Evolutionary conservation across 1,284 basidiomycete genomes (phyloP), one percentile per base, ranked within the genome.

Genomic region (Ganoderma leucocontextum): DNA sequence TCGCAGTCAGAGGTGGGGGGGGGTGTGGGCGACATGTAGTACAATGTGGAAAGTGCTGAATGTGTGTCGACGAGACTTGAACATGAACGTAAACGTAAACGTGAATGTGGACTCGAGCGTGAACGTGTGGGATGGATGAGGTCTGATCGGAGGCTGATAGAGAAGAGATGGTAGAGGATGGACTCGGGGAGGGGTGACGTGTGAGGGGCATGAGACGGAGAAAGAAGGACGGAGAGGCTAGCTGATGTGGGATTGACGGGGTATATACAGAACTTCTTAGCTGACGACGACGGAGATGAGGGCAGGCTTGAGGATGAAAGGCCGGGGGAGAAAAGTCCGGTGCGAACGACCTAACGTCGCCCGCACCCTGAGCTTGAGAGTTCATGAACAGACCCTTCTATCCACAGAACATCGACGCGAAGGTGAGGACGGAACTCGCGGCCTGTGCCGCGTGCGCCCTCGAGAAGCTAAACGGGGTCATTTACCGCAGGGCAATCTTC

Each of bases 401-500:
- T 57, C 29, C 49, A 35, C 22, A 47, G 47, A 29, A 61, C 60
- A 36, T 22, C 47, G 55, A 60, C 29, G 38, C 0, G 19, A 62
- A 35, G 44, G 22, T 3, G 15, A 6, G 9, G 62, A 42, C 55
- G 38, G 60, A 1, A 22, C 41, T 19, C 41, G 44, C 64, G 70
- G 25, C 71, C 71, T 72, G 63, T 47, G 52, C 62, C 71, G 64
- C 68, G 53, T 10, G 22, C 22, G 22, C 7, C 33, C 53, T 62
- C 62, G 10, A 35, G 10, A n/a, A 9, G 42, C 36, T 15, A 12
- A 25, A 9, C 12, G 10, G 7, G 17, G 41, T 29, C 7, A 36
- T 19, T 22, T 68, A 75, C 55, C 73, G 75, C 41, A 75, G 53
- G 6, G 73, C 62, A 35, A 62, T 66, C 72, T 52, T 58, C n/a